phyloP scores from a whole-genome alignment of 345 rosid species.

The Moricandia arvensis region DNA sequence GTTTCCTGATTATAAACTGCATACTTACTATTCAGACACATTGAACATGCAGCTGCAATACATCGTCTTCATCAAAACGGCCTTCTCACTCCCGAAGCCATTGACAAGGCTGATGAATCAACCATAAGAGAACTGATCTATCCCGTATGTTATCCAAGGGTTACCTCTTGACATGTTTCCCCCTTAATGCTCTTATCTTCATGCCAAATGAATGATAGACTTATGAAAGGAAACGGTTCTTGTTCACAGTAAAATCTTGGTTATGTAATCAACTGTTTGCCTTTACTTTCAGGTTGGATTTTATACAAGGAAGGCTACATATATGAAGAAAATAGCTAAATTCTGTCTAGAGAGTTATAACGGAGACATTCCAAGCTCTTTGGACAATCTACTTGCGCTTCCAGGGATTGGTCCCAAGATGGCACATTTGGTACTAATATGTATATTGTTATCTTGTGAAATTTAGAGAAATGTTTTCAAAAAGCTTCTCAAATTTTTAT shows the following conservation, averaged over 20 bases:
- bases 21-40: slow-evolving; percentile 8
- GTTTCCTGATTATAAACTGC: not conserved
- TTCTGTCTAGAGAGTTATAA: slow-evolving; percentile 68
- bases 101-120: slow-evolving; percentile 78
- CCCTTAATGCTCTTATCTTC: not conserved
- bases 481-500: not conserved
- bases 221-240: not conserved
- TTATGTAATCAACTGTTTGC: not conserved
- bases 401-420: slow-evolving; percentile 97
- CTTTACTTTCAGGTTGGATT: slow-evolving; percentile 70
- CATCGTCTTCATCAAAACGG: slow-evolving; percentile 70
- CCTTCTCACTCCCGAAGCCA: slow-evolving; percentile 73
- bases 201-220: not conserved
- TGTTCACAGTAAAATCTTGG: not conserved
- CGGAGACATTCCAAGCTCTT: slow-evolving; percentile 85
- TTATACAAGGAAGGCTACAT: slow-evolving; percentile 81
- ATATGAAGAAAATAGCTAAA: slow-evolving; percentile 85
- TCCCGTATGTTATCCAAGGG: slow-evolving; percentile 55
- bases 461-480: not conserved
- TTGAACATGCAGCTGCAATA: slow-evolving; percentile 68
- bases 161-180: not conserved
- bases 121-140: slow-evolving; percentile 74
- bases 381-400: slow-evolving; percentile 79
- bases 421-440: slow-evolving; percentile 42
- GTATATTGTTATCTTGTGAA: not conserved